A percentile compares a stretch with the other conserved stretches of the same genome.
phyloP scores from a whole-genome alignment of 2,329 filamentous ascomycete genomes.

The Waltergamsia citrina region DNA sequence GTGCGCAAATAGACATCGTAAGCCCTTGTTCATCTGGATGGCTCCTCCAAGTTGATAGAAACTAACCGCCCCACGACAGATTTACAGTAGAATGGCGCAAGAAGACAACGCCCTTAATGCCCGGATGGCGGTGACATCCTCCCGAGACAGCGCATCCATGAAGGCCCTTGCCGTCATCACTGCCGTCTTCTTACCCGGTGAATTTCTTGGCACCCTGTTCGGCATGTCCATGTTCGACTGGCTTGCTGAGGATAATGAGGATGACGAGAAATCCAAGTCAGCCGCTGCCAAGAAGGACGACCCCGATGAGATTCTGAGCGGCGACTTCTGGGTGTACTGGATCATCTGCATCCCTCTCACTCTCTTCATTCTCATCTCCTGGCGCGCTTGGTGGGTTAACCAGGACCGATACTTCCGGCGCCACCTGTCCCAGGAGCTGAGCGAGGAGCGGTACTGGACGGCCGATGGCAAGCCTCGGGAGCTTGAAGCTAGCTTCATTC shows the following conservation, averaged over 20 bases:
- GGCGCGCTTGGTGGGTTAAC: slow-evolving; percentile 37
- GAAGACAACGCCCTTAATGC: slow-evolving; percentile 36
- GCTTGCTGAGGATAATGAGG: slow-evolving; percentile 24
- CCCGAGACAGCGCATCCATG: slow-evolving; percentile 35
- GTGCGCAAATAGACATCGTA: slow-evolving; percentile 35
- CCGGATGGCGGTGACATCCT: slow-evolving; percentile 27
- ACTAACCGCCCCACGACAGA: slow-evolving; percentile 14
- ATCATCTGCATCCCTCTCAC: slow-evolving; percentile 32
- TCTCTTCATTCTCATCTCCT: slow-evolving; percentile 26
- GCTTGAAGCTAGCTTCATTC: slow-evolving; percentile 29
- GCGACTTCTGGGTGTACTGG: slow-evolving; percentile 37
- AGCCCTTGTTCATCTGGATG: slow-evolving; percentile 11
- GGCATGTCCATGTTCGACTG: slow-evolving; percentile 38
- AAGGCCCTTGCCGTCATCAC: slow-evolving; percentile 37
- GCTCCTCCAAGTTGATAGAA: no score
- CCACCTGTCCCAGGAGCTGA: slow-evolving; percentile 34
- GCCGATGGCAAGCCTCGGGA: slow-evolving; percentile 29
- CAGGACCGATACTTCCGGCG: slow-evolving; percentile 35
- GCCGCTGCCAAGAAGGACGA: slow-evolving; percentile 5
- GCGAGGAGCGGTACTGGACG: slow-evolving; percentile 37
- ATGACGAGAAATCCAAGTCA: slow-evolving; percentile 5
- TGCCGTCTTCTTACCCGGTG: slow-evolving; percentile 35
- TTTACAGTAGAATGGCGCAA: slow-evolving; percentile 39
- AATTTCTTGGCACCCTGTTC: slow-evolving; percentile 35
- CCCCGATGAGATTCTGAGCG: slow-evolving; percentile 21